phyloP scores from a whole-genome alignment of 768 basidiomycete genomes.

The Hericium rajendrae region DNA sequence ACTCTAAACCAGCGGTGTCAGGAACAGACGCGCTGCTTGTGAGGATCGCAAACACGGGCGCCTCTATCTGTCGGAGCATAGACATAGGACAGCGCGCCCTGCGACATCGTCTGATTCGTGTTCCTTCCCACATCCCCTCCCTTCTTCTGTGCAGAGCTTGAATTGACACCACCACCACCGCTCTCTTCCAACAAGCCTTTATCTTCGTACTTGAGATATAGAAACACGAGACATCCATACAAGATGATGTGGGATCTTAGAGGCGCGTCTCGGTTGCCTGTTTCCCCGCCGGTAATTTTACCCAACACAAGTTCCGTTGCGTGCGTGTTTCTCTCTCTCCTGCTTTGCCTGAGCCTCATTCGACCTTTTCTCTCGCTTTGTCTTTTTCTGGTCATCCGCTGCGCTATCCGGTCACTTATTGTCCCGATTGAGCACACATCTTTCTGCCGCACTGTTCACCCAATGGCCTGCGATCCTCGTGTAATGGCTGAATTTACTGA shows the following conservation, averaged over 20 bases:
- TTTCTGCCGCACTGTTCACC: no score
- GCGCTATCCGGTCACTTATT: not conserved
- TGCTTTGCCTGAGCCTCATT: not conserved
- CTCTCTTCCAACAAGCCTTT: not conserved
- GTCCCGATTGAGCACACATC: not conserved
- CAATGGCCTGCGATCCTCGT: no score
- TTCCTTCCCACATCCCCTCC: not conserved
- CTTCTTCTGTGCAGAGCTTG: not conserved
- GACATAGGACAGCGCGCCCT: no score
- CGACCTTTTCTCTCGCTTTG: not conserved
- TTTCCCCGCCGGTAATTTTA: not conserved
- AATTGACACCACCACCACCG: not conserved
- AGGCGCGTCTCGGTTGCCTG: not conserved
- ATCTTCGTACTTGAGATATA: not conserved
- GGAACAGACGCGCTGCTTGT: no score
- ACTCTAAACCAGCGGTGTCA: no score
- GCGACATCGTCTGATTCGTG: no score
- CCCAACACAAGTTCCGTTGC: not conserved
- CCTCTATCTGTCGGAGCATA: not conserved
- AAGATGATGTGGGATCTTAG: not conserved
- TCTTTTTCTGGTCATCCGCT: not conserved
- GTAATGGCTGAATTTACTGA: no score
- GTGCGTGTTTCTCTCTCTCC: not conserved
- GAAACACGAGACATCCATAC: not conserved
- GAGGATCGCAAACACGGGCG: not conserved